Base-by-base conservation (phyloP, 2,329 filamentous ascomycete species). In the Fusarium sp. region DNA sequence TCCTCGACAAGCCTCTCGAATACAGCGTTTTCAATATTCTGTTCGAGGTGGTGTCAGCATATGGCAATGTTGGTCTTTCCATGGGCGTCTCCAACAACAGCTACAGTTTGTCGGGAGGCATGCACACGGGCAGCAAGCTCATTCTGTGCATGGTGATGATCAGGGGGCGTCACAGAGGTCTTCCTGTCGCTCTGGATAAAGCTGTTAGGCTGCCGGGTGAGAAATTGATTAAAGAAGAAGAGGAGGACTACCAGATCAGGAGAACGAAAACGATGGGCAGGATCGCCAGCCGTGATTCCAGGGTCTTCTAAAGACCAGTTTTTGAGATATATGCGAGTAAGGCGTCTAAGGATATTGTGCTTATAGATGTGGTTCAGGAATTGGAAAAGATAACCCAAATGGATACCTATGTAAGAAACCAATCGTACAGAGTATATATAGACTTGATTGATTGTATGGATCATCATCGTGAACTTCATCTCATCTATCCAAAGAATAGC, bases 11-110 rank as follows among this genome's bases (percentile, higher is more conserved):
- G 63, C 89, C 89, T 0, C 81, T 82, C 10, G 87, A 79, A 45
- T 92, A 87, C 78, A 88, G 87, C 22, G 87, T 90, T 6, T 92
- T 92, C 79, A 91, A 90, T 73, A 86, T 92, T 65, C 78, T 89
- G 2, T 91, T 91, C 69, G 89, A 91, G 77, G 87, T 89, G 10
- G 85, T 89, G 2, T 87, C 85, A 2, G 89, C 85, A 3, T 92
- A 92, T 76, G 90, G 89, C 8, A 90, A 88, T 61, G 90, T 92
- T n/a, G 90, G 90, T 5, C 84, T 92, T 18, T 89, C 86, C 29
- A 85, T 88, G 1, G 90, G 90, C 1, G 81, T 89, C 24, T 88
- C 90, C 0, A 83, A 84, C 11, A 82, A 86, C 66, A 85, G 86
- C 57, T 90, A 87, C 76, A 90, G 88, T 61, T 88, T 92, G 65